Conservation (phyloP, 2,329 filamentous ascomycete genomes). For the Pseudopithomyces maydicus region DNA sequence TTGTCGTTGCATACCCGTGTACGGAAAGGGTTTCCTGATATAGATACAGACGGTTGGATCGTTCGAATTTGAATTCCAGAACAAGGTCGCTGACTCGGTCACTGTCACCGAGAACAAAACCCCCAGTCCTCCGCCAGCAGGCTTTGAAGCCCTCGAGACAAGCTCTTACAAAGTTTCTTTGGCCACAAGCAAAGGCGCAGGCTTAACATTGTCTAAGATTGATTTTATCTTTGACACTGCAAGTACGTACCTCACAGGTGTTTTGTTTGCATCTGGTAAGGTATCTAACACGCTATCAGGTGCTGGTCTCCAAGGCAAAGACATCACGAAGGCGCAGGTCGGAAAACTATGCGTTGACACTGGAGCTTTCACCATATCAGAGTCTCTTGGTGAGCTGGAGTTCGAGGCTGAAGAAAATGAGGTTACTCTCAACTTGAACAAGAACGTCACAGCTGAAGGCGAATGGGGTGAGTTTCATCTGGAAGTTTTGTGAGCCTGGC, state of each 20-base stretch:
- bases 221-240: conserved; percentile 28
- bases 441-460: conserved; percentile 27
- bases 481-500: not conserved
- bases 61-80: conserved; percentile 28
- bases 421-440: conserved; percentile 27
- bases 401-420: conserved; percentile 32
- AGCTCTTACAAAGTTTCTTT: conserved; percentile 24
- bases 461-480: conserved; percentile 23
- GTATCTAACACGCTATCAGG: conserved; percentile 4
- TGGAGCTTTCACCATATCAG: conserved; percentile 23
- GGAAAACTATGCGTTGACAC: conserved; percentile 24
- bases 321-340: conserved; percentile 24
- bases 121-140: conserved; percentile 18
- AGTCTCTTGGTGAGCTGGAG: conserved; percentile 24
- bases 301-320: conserved; percentile 21
- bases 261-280: not conserved
- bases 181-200: conserved; percentile 23
- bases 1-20: not conserved
- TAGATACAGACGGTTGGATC: conserved; percentile 20
- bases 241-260: conserved; percentile 7
- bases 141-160: conserved; percentile 27
- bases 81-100: conserved; percentile 18
- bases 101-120: conserved; percentile 27
- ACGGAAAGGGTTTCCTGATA: not conserved
- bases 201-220: conserved; percentile 27